Conservation (phyloP, 2,329 filamentous ascomycete genomes). For the Colletotrichum sp. region DNA sequence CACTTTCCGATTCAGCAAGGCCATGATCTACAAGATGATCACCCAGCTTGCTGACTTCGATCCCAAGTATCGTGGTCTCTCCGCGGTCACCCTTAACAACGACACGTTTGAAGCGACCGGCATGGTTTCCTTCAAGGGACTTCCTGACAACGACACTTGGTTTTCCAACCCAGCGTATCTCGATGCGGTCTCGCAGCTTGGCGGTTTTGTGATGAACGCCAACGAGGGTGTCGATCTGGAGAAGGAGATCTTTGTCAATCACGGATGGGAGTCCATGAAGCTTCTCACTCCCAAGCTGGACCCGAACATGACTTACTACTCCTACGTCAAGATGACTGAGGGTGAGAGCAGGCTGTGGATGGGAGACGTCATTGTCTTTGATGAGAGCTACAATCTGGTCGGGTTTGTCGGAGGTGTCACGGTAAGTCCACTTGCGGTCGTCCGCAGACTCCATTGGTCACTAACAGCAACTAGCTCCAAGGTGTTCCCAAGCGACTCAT, state of each 20-base stretch:
- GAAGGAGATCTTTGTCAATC: slow-evolving; percentile 62
- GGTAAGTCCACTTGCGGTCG: neutral
- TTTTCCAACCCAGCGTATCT: neutral
- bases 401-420: neutral
- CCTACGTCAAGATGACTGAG: neutral
- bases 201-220: slow-evolving; percentile 64
- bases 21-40: slow-evolving; percentile 78
- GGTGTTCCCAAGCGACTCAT: slow-evolving; percentile 69
- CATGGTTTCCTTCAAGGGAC: neutral
- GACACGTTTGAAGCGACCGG: neutral
- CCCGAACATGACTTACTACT: slow-evolving; percentile 43
- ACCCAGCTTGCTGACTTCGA: slow-evolving; percentile 61
- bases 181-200: neutral
- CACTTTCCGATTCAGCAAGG: slow-evolving; percentile 74
- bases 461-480: slow-evolving; percentile 53
- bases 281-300: slow-evolving; percentile 49
- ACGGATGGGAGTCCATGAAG: slow-evolving; percentile 61
- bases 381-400: neutral
- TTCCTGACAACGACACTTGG: neutral
- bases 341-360: neutral
- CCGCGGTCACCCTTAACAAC: slow-evolving; percentile 25
- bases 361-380: neutral
- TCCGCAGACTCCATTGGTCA: rapidly evolving
- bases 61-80: slow-evolving; percentile 58
- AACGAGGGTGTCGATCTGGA: slow-evolving; percentile 60